Conservation (phyloP, 192 early-diverging fungal species). For the Coemansia sp. region DNA sequence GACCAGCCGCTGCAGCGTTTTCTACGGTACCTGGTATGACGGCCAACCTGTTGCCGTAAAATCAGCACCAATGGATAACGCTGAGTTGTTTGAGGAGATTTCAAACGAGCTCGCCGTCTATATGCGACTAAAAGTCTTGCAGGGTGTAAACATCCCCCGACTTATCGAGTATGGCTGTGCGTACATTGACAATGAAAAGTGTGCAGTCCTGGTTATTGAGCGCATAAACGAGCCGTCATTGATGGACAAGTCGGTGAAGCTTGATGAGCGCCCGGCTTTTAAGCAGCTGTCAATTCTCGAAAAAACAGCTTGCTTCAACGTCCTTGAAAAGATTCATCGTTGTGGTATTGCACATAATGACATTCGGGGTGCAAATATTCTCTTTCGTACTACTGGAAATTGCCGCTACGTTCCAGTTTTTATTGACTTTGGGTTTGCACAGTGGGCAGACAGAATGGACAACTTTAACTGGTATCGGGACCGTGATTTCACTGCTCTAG, state of each 20-base stretch:
- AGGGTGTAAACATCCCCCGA: background rate
- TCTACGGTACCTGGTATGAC: background rate
- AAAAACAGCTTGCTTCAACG: background rate
- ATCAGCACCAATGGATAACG: background rate
- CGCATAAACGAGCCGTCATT: background rate
- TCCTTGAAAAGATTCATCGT: background rate
- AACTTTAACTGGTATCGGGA: background rate
- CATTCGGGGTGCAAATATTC: slow-evolving; percentile 1
- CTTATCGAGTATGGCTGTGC: background rate
- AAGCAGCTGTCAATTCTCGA: background rate
- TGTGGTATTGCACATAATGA: background rate
- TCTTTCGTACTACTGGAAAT: background rate
- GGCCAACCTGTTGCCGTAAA: background rate
- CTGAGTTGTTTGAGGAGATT: background rate
- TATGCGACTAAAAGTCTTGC: background rate
- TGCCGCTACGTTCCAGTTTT: background rate
- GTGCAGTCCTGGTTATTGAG: background rate
- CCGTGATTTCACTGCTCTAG: background rate
- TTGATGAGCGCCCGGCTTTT: background rate
- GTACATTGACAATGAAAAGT: background rate
- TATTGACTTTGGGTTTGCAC: slow-evolving; percentile 4
- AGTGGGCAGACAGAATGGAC: background rate
- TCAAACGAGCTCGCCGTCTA: background rate
- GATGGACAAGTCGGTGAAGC: background rate
- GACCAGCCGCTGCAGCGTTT: background rate